Evolutionary conservation across 768 basidiomycete genomes (phyloP).

Genomic region (Pleurotus citrinopileatus): DNA sequence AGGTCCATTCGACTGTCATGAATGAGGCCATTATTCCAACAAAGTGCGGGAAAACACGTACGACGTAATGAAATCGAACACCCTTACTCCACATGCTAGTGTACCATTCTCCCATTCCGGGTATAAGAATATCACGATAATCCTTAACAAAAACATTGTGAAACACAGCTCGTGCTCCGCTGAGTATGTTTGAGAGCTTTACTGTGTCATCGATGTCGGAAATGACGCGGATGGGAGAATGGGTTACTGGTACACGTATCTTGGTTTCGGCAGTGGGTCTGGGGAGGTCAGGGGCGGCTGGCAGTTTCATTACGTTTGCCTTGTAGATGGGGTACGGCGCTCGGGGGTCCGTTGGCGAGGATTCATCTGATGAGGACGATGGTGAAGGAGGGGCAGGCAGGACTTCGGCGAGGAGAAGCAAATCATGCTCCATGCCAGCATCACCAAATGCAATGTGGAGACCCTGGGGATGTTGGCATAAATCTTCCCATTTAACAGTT

Average conservation of each 20-base stretch:
- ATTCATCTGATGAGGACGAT: conserved; percentile 9
- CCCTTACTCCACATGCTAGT: conserved; percentile 63
- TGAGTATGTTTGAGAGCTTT: conserved; percentile 73
- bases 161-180: conserved; percentile 81
- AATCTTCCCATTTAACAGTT: conserved; percentile 62
- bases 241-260: conserved; percentile 48
- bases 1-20: conserved; percentile 77
- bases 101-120: conserved; percentile 84
- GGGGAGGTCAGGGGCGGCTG: conserved; percentile 6
- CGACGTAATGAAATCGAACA: conserved; percentile 86
- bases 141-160: conserved; percentile 91
- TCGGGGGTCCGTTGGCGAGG: conserved; percentile 4
- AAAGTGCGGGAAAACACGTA: conserved; percentile 35
- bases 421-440: conserved; percentile 45
- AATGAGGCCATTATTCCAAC: neutral
- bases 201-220: conserved; percentile 96
- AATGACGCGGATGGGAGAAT: conserved; percentile 71
- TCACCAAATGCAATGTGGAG: conserved; percentile 59
- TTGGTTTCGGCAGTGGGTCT: conserved; percentile 23
- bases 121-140: conserved; percentile 72
- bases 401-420: conserved; percentile 54
- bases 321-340: conserved; percentile 10
- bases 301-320: neutral
- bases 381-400: conserved; percentile 31
- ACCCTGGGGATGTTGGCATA: conserved; percentile 59